These are phyloP conservation scores for Acacia melanoxylon DNA, from an alignment of 306 rosid genomes.

Conservation along the genomic window DNA sequence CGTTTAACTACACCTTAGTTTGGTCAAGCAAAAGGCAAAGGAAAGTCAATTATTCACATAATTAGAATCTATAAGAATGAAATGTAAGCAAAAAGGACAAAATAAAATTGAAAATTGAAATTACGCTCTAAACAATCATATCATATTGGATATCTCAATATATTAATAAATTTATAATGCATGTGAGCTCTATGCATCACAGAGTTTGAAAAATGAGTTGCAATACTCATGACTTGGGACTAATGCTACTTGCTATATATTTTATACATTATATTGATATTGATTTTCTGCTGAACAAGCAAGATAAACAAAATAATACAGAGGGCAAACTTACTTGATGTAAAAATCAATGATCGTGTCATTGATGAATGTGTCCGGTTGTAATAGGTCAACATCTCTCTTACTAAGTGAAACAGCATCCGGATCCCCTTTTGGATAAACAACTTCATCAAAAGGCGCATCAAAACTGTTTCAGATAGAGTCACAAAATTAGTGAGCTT, in stretches of 20 bases:
- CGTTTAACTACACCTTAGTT: background rate
- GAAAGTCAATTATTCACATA: background rate
- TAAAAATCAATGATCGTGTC: slow-evolving; percentile 86
- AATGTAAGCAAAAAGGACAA: slow-evolving; percentile 2
- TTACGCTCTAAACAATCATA: background rate
- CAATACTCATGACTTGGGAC: background rate
- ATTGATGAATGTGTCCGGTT: slow-evolving; percentile 73
- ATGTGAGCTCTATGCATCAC: background rate
- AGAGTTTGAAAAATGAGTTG: background rate
- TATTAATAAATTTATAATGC: background rate
- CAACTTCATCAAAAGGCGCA: slow-evolving; percentile 57
- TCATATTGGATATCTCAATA: background rate
- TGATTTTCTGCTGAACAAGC: background rate
- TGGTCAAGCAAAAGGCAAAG: background rate
- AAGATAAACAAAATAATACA: background rate
- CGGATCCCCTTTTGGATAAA: slow-evolving; percentile 77
- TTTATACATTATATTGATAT: background rate
- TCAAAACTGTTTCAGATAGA: slow-evolving; percentile 55
- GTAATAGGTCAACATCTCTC: slow-evolving; percentile 77
- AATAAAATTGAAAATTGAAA: background rate
- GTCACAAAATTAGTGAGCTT: slow-evolving; percentile 10
- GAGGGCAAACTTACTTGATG: slow-evolving; percentile 57
- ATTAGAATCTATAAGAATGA: background rate
- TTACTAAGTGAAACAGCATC: slow-evolving; percentile 75
- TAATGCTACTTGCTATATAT: background rate